Percentiles rank a stretch among this genome's conserved stretches.
phyloP scores from a whole-genome alignment of 106 monocot species.

The Posidonia australis region DNA sequence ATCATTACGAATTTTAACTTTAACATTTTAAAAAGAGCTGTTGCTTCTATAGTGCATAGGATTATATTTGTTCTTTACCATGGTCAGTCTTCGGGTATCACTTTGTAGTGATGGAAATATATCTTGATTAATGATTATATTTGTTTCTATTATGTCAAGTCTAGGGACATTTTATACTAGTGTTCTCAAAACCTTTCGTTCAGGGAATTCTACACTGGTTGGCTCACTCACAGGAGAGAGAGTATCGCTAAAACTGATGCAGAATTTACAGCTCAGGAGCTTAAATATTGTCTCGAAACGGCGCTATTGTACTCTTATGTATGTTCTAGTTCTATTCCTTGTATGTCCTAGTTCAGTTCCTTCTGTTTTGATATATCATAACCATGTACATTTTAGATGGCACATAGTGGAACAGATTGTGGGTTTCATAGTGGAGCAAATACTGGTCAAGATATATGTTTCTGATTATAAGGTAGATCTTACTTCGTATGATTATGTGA shows the following conservation, averaged over 20 bases:
- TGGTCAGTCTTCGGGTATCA: no score
- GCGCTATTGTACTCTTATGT: conserved; percentile 96
- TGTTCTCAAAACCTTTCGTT: conserved; percentile 9
- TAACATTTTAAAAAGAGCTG: no score
- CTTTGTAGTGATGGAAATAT: no score
- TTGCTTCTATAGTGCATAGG: no score
- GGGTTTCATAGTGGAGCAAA: conserved; percentile 94
- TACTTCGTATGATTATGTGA: conserved; percentile 99
- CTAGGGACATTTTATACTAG: not conserved
- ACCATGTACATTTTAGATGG: conserved; percentile 47
- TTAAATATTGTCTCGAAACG: conserved; percentile 77
- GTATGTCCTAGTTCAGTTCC: not conserved
- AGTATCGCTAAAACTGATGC: conserved; percentile 61
- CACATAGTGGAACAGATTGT: conserved; percentile 97
- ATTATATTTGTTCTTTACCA: no score
- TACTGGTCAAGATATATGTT: conserved; percentile 58
- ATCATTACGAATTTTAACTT: no score
- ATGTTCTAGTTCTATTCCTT: conserved; percentile 13
- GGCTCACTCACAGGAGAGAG: conserved; percentile 99
- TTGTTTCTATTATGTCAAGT: conserved; percentile 6
- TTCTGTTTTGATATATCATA: not conserved
- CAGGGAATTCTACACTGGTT: conserved; percentile 99
- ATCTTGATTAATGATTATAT: no score
- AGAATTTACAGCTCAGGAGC: conserved; percentile 36
- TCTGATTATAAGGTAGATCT: conserved; percentile 84